A percentile compares a stretch with the other conserved stretches of the same genome.
Evolutionary conservation across 2,329 filamentous ascomycete species (phyloP).

Genomic region (Tolypocladium amazonense): DNA sequence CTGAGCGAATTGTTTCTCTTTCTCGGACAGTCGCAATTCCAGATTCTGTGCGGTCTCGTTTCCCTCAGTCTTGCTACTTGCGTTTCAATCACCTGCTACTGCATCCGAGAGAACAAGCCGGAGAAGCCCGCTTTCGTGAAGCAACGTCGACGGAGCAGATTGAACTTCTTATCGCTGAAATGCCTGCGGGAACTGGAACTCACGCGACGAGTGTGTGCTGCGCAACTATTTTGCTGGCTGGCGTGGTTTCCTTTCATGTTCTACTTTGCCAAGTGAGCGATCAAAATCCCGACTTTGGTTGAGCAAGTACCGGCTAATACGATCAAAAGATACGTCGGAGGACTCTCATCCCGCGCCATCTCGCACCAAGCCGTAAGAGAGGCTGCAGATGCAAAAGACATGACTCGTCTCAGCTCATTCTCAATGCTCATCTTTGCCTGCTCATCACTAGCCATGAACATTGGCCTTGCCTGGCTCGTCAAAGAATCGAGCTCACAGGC

Average conservation of each 20-base stretch:
- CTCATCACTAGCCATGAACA: background rate
- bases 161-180: background rate
- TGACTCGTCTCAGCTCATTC: background rate
- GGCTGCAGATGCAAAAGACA: background rate
- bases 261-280: background rate
- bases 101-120: background rate
- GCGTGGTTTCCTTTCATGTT: background rate
- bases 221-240: background rate
- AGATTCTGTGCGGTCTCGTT: background rate
- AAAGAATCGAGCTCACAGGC: background rate
- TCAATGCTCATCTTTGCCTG: background rate
- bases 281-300: background rate
- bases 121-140: background rate
- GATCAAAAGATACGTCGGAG: background rate
- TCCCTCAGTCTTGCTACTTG: background rate
- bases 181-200: background rate
- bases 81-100: background rate
- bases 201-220: background rate
- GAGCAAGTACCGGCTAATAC: background rate
- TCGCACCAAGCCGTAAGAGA: background rate
- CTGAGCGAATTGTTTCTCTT: background rate
- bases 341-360: background rate
- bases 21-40: background rate
- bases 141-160: background rate
- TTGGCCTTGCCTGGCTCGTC: background rate